Percentiles rank a stretch among this genome's conserved stretches.
These are phyloP conservation scores for Candida maltosa DNA, from an alignment of 805 yeast genomes.

Conservation along the genomic window DNA sequence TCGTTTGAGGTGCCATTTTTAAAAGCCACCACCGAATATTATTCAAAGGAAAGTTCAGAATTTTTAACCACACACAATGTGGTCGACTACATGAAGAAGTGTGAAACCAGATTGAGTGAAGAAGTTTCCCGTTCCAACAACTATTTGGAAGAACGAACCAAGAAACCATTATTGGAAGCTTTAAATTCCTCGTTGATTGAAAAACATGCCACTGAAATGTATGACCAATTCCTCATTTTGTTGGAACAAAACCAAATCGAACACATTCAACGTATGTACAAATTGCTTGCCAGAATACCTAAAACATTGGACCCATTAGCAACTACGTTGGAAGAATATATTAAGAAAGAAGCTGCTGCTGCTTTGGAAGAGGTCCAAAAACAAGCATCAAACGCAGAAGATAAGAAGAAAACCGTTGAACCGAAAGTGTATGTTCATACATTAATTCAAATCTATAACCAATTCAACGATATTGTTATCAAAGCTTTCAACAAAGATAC, in stretches of 20 bases:
- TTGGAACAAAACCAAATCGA: constrained; percentile 68
- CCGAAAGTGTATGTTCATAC: constrained; percentile 82
- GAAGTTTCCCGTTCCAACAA: constrained; percentile 77
- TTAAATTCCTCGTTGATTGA: constrained; percentile 75
- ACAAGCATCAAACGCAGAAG: constrained; percentile 20
- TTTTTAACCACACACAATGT: constrained; percentile 75
- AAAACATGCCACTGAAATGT: constrained; percentile 72
- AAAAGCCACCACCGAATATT: constrained; percentile 64
- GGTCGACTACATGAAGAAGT: constrained; percentile 85
- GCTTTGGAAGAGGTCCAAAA: constrained; percentile 54
- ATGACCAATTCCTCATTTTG: constrained; percentile 71
- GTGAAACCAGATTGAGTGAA: constrained; percentile 76
- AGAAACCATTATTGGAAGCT: constrained; percentile 69
- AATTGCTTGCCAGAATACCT: constrained; percentile 73
- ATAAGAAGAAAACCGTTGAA: constrained; percentile 35
- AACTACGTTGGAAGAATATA: constrained; percentile 65
- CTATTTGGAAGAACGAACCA: constrained; percentile 83
- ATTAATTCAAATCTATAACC: constrained; percentile 64
- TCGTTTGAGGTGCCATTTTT: constrained; percentile 78
- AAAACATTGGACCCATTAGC: constrained; percentile 77
- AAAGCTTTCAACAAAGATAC: constrained; percentile 71
- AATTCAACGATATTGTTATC: constrained; percentile 62
- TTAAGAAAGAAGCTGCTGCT: constrained; percentile 47
- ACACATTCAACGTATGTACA: constrained; percentile 77
- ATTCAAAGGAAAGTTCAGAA: constrained; percentile 61